Conservation (phyloP, 1,284 basidiomycete species). For the Peniophora sp. region DNA sequence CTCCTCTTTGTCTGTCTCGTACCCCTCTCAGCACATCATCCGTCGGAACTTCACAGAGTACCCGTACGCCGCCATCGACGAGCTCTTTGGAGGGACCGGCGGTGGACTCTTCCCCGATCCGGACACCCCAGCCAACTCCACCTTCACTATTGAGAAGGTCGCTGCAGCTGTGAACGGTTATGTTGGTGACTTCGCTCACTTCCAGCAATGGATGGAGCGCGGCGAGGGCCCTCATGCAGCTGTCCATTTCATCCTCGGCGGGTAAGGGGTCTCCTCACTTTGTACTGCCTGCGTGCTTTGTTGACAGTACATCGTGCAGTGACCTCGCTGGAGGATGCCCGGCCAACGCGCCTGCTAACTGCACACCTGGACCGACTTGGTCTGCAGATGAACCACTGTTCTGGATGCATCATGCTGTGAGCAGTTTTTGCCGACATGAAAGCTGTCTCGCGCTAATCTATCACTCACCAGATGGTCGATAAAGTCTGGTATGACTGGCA, state of each 20-base stretch:
- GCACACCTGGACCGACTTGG: slow-evolving; percentile 17
- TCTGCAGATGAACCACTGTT: slow-evolving; percentile 25
- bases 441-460: too few species aligned
- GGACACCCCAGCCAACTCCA: slow-evolving; percentile 18
- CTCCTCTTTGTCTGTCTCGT: slow-evolving; percentile 19
- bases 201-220: slow-evolving; percentile 25
- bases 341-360: slow-evolving; percentile 12
- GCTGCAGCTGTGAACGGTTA: slow-evolving; percentile 20
- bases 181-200: slow-evolving; percentile 24
- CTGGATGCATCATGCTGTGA: slow-evolving; percentile 29
- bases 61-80: slow-evolving; percentile 17
- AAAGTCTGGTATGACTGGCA: slow-evolving; percentile 34
- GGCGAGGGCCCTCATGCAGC: slow-evolving; percentile 15
- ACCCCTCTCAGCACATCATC: slow-evolving; percentile 25
- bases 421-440: slow-evolving; percentile 8
- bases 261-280: slow-evolving; percentile 11
- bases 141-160: slow-evolving; percentile 21
- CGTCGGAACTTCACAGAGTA: slow-evolving; percentile 28
- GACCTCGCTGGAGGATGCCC: slow-evolving; percentile 21
- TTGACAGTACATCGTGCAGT: slow-evolving; percentile 6
- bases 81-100: slow-evolving; percentile 5
- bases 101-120: slow-evolving; percentile 12
- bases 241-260: slow-evolving; percentile 21
- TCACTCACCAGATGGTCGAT: slow-evolving; percentile 26
- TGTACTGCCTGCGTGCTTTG: too few species aligned